Base-by-base conservation (phyloP, 106 monocot species). In the Allium sativum region DNA sequence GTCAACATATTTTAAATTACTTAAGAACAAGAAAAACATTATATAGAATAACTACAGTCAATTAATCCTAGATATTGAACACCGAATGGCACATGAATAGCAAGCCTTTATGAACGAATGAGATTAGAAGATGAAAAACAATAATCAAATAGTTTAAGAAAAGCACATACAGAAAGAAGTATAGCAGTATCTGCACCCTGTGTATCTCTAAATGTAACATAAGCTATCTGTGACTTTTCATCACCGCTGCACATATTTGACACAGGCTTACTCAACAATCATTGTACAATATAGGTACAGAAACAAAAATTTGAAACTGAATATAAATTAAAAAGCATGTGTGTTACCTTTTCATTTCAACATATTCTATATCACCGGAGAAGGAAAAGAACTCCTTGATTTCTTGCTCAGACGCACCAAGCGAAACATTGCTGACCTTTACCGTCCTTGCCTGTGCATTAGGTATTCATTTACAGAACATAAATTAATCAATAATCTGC, bases 171-270 rank as follows among this genome's bases (percentile, higher is more conserved):
- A 40, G 75, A 76, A 51, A 76, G 69, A 55, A 69, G 75, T 45
- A 62, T 15, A 21, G 75, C 75, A 43, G 68, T 76, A n/a, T 76
- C 75, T 21, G 75, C 75, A 65, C 75, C 75, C 41, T 76, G 75
- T 45, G 69, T 57, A 56, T 76, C 68, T 58, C 65, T 69, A 40
- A 76, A 76, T 12, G 65, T 70, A 10, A 76, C 75, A 76, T 76
- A 65, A 21, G 75, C 75, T 43, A 69, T 52, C 57, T 76, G 75
- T 43, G 75, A 76, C 75, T 47, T 69, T 51, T 76, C 69, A 58
- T 70, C 69, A 12, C 54, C 75, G 52, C 75, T 76, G 64, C 46
- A 46, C 44, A 44, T 46, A 20, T 11, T 13, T 13, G 19, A 55
- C 7, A 19, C 19, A 10, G 3, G 55, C 9, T 0, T 8, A 55